These are phyloP conservation scores for Chenopodium suecicum DNA, from an alignment of 148 eudicot species.

Conservation along the genomic window DNA sequence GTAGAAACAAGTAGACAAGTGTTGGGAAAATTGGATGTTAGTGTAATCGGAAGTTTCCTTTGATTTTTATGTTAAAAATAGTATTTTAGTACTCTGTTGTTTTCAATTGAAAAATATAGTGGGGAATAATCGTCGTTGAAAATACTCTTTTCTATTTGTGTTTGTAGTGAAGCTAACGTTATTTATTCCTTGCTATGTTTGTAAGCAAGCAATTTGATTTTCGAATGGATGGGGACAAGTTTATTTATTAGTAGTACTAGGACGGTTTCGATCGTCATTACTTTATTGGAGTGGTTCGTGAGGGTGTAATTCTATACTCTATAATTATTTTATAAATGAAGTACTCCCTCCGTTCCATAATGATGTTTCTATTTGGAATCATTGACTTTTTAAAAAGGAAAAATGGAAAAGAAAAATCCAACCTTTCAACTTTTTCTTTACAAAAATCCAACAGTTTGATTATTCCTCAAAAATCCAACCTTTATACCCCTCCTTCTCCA, in stretches of 20 bases:
- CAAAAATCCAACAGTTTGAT: too few relatives aligned
- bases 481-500: too few relatives aligned
- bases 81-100: neutral
- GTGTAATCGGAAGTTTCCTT: conserved; percentile 7
- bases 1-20: conserved; percentile 15
- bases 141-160: neutral
- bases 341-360: too few relatives aligned
- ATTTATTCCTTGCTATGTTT: neutral
- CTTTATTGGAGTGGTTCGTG: too few relatives aligned
- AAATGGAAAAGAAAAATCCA: too few relatives aligned
- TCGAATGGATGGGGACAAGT: neutral
- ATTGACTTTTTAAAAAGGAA: too few relatives aligned
- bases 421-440: too few relatives aligned
- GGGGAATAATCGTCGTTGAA: neutral
- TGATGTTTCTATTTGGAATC: too few relatives aligned
- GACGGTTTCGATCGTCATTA: neutral
- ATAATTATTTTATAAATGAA: too few relatives aligned
- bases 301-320: too few relatives aligned
- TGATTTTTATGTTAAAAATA: neutral
- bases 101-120: neutral
- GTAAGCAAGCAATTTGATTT: neutral
- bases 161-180: neutral
- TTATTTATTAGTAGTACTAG: too few relatives aligned
- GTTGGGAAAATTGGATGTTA: neutral
- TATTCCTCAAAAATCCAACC: too few relatives aligned